Conservation (phyloP, 306 rosid genomes). For the Cucurbita argyrosperma region DNA sequence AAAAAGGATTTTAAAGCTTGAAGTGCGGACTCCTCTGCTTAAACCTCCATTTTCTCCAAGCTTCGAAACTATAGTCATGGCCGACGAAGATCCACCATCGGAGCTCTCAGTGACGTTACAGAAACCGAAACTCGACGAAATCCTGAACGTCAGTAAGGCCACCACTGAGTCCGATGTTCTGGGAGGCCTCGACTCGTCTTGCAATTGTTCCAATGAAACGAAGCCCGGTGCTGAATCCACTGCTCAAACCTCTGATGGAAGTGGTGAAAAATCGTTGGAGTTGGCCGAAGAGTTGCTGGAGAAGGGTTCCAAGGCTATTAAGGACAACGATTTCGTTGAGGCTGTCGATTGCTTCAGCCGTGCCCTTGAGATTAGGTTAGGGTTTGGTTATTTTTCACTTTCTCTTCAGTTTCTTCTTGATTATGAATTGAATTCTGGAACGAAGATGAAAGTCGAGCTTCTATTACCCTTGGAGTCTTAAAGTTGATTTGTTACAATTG, state of each 20-base stretch:
- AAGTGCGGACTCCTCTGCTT: conserved; percentile 10
- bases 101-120: conserved; percentile 26
- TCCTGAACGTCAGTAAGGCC: conserved; percentile 25
- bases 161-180: conserved; percentile 18
- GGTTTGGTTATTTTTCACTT: conserved; percentile 9
- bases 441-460: not conserved
- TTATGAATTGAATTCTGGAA: not conserved
- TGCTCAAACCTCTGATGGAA: conserved; percentile 22
- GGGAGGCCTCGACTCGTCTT: conserved; percentile 30
- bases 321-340: conserved; percentile 46
- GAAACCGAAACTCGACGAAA: conserved; percentile 16
- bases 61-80: conserved; percentile 23
- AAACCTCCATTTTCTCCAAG: not conserved
- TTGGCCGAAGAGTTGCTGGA: conserved; percentile 48
- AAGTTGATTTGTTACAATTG: not conserved
- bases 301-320: conserved; percentile 55
- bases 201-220: conserved; percentile 13
- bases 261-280: conserved; percentile 36
- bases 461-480: not conserved
- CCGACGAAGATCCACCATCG: conserved; percentile 42
- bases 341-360: conserved; percentile 87
- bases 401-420: not conserved
- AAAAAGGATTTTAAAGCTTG: conserved; percentile 12
- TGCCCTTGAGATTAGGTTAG: conserved; percentile 86
- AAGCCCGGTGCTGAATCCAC: conserved; percentile 22